phyloP scores from a whole-genome alignment of 257 asterid genomes.

The Jaltomata sinuosa region DNA sequence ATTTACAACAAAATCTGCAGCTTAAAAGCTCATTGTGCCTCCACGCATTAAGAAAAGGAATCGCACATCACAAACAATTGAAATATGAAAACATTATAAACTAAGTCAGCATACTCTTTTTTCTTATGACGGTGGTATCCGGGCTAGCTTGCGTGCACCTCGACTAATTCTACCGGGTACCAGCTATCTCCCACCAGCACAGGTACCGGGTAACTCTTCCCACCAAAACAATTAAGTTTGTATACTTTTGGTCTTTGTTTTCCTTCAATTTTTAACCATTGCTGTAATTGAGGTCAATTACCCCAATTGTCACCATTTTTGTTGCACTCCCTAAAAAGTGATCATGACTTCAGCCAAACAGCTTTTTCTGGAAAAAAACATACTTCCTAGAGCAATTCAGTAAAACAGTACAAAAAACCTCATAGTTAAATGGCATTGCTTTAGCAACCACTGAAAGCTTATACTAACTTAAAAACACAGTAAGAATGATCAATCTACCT shows the following conservation, averaged over 20 bases:
- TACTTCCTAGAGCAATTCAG: background rate
- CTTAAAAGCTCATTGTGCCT: background rate
- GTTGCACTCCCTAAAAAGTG: background rate
- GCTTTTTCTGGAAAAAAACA: background rate
- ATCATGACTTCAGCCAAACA: background rate
- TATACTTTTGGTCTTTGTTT: background rate
- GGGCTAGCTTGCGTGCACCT: background rate
- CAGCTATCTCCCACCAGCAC: background rate
- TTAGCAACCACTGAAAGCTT: background rate
- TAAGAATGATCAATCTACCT: background rate
- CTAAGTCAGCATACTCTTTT: background rate
- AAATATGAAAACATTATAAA: background rate
- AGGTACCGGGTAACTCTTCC: background rate
- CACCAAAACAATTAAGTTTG: background rate
- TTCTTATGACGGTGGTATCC: background rate
- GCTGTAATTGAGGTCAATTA: background rate
- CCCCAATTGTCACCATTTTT: background rate
- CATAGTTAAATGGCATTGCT: background rate
- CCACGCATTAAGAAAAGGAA: background rate
- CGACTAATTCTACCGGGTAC: background rate
- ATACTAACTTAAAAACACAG: background rate
- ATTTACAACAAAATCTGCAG: background rate
- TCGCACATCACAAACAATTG: background rate
- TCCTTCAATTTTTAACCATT: background rate
- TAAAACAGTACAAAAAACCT: background rate